These are phyloP conservation scores for Gossypium arboreum DNA, from an alignment of 345 rosid species.

Conservation along the genomic window DNA sequence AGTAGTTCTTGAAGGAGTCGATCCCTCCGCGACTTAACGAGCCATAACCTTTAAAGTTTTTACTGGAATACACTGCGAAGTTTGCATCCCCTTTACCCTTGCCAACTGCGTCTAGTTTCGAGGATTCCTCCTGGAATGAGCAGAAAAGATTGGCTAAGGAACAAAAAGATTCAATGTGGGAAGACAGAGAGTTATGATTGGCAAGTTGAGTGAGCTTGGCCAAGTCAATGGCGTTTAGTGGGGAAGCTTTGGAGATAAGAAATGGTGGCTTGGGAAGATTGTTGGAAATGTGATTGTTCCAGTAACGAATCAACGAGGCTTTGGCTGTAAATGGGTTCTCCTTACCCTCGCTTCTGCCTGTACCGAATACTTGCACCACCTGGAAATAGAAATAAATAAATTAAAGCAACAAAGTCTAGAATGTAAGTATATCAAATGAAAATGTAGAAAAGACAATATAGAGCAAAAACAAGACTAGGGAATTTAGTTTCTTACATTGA, in stretches of 20 bases:
- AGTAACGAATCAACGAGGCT: conserved; percentile 76
- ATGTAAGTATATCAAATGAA: background rate
- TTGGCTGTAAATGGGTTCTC: conserved; percentile 64
- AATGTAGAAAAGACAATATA: background rate
- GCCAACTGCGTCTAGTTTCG: background rate
- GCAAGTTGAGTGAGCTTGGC: conserved; percentile 49
- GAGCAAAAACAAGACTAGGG: conserved; percentile 17
- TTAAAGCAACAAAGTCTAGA: background rate
- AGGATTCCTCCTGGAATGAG: conserved; percentile 30
- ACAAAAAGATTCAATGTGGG: conserved; percentile 49
- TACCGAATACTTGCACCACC: conserved; percentile 23
- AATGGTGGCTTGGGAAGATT: conserved; percentile 42
- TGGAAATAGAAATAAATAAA: background rate
- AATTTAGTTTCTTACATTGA: conserved; percentile 19
- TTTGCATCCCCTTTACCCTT: conserved; percentile 29
- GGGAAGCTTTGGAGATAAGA: conserved; percentile 78
- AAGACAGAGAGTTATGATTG: conserved; percentile 35
- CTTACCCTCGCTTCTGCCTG: background rate
- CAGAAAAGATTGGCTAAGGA: conserved; percentile 57
- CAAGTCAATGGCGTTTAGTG: conserved; percentile 41
- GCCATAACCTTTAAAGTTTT: conserved; percentile 48
- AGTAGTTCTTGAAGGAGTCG: conserved; percentile 59
- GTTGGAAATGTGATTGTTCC: conserved; percentile 59
- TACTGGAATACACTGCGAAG: conserved; percentile 42
- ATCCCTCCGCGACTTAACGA: conserved; percentile 29